Conservation (phyloP, 2,329 filamentous ascomycete species). For the Aspergillus phoenicis region DNA sequence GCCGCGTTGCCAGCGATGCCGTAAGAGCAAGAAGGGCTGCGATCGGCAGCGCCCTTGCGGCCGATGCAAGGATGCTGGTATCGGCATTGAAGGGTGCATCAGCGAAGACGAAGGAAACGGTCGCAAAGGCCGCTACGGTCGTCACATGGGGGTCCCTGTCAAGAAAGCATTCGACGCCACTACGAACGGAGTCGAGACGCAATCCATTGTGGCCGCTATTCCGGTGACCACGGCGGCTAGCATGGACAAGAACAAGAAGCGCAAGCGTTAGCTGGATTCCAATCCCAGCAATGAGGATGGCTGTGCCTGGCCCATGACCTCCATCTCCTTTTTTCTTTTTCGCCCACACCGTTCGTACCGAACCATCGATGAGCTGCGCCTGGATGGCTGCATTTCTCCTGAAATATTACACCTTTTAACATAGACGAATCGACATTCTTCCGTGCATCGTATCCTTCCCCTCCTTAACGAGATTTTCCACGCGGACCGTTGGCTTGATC, state of each 20-base stretch:
- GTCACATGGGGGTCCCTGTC: constrained; percentile 68
- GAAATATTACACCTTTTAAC: constrained; percentile 6
- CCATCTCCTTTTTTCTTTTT: not conserved
- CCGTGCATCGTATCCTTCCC: constrained; percentile 9
- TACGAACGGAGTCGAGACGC: constrained; percentile 27
- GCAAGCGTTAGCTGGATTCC: constrained; percentile 58
- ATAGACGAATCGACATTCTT: constrained; percentile 16
- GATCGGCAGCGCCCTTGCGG: constrained; percentile 95
- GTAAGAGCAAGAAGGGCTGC: constrained; percentile 99
- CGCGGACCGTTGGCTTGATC: constrained; percentile 15
- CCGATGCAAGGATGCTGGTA: constrained; percentile 92
- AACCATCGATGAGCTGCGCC: constrained; percentile 9
- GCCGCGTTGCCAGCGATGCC: constrained; percentile 94
- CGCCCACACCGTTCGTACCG: constrained; percentile 1
- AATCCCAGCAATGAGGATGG: not conserved
- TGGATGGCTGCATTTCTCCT: constrained; percentile 10
- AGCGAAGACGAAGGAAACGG: constrained; percentile 98
- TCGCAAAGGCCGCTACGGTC: constrained; percentile 85
- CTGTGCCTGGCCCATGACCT: not conserved
- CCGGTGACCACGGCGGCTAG: constrained; percentile 32
- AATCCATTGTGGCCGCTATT: constrained; percentile 27
- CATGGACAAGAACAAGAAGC: constrained; percentile 68
- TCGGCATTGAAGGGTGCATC: constrained; percentile 89
- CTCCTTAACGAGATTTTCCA: constrained; percentile 3
- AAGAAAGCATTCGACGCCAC: constrained; percentile 55